Evolutionary conservation across 306 rosid genomes (phyloP).

Genomic region (Alnus rubra): DNA sequence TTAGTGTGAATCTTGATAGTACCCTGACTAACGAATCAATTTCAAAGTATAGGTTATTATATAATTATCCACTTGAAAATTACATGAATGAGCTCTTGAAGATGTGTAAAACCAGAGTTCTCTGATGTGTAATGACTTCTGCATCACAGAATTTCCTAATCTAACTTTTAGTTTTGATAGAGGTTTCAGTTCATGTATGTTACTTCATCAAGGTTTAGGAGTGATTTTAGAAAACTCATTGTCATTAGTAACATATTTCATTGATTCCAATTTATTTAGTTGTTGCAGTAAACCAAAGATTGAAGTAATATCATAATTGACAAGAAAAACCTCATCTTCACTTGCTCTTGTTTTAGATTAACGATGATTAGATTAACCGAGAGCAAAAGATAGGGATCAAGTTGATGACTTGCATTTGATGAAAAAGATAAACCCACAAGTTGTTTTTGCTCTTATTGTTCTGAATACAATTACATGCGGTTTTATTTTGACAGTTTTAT

Average conservation of each 20-base stretch:
- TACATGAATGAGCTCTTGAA: not conserved
- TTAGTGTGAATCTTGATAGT: not conserved
- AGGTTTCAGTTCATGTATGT: not conserved
- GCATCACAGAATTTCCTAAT: not conserved
- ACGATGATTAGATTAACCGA: not conserved
- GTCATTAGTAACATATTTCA: slow-evolving; percentile 3
- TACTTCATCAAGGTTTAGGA: not conserved
- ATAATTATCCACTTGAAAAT: not conserved
- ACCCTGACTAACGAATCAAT: not conserved
- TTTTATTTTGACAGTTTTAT: not conserved
- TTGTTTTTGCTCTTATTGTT: not conserved
- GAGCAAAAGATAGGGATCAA: not conserved
- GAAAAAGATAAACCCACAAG: not conserved
- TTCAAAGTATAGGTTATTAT: not conserved
- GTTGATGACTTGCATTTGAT: not conserved
- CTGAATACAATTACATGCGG: not conserved
- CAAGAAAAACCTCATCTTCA: not conserved
- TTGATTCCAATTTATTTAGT: not conserved
- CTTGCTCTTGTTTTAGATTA: not conserved
- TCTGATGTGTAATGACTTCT: not conserved
- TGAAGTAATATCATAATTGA: not conserved
- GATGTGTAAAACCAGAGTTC: not conserved
- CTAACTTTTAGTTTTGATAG: not conserved
- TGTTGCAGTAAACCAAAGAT: not conserved
- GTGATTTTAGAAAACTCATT: not conserved